These are phyloP conservation scores for Colletotrichum lini DNA, from an alignment of 2,329 filamentous ascomycete genomes.

Conservation along the genomic window DNA sequence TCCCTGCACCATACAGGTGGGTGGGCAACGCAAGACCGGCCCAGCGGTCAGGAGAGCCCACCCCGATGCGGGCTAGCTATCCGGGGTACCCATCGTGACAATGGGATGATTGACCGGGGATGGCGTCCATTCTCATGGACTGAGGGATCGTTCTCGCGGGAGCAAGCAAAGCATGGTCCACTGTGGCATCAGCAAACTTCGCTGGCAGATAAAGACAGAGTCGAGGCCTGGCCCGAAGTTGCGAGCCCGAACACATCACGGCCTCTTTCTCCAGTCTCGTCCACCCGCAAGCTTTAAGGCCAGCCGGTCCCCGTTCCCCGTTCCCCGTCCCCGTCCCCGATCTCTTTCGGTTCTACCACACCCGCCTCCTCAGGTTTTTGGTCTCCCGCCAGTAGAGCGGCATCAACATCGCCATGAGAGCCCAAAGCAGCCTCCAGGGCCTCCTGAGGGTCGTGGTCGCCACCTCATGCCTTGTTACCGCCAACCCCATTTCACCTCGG, in stretches of 20 bases:
- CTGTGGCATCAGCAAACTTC: slow-evolving; percentile 30
- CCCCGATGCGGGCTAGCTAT: slow-evolving; percentile 13
- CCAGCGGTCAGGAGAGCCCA: slow-evolving; percentile 13
- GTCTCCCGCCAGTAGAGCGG: slow-evolving; percentile 19
- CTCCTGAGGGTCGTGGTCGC: slow-evolving; percentile 27
- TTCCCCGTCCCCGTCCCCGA: not conserved
- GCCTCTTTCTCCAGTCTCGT: slow-evolving; percentile 20
- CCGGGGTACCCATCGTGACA: slow-evolving; percentile 27
- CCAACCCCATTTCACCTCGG: slow-evolving; percentile 10
- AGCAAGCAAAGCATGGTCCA: slow-evolving; percentile 12
- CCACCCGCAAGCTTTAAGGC: slow-evolving; percentile 4
- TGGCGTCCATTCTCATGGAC: slow-evolving; percentile 14
- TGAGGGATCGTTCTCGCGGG: slow-evolving; percentile 7
- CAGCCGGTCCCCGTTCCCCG: not conserved
- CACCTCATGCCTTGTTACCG: slow-evolving; percentile 14
- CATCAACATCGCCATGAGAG: slow-evolving; percentile 34
- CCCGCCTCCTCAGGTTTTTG: slow-evolving; percentile 36
- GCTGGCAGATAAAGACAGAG: slow-evolving; percentile 36
- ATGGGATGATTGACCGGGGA: slow-evolving; percentile 32
- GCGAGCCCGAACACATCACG: not conserved
- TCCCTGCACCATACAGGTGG: slow-evolving; percentile 33
- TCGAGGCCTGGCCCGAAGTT: slow-evolving; percentile 18
- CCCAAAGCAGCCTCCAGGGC: slow-evolving; percentile 20
- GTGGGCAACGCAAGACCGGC: slow-evolving; percentile 19
- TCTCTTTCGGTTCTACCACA: not conserved